Base-by-base conservation (phyloP, 257 asterid species). In the Pogostemon cablin region DNA sequence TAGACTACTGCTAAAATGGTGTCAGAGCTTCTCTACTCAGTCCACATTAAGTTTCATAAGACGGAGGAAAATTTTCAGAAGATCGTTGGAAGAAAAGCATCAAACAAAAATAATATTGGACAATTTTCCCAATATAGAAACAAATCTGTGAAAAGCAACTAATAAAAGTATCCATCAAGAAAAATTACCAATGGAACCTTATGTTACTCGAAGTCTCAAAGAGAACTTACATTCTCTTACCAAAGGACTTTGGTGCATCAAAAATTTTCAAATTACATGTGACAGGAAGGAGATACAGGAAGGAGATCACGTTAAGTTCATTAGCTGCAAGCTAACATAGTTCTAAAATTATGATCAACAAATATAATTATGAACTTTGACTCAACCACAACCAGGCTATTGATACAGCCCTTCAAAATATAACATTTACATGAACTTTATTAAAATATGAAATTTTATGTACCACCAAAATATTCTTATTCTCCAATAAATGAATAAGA, bases 121-220 rank as follows among this genome's bases (percentile, higher is more conserved):
- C 47, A 60, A 12, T 38, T 38, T 7, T 25, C 17, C 17, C 2
- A 17, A 39, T 39, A 35, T 6, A 32, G 54, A 41, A 54, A 55
- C 3, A 37, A 34, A 50, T 7, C 17, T 38, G 55, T 62, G 53
- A 2, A 40, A 48, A 72, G n/a, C 43, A 17, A 10, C 37, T 40
- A 3, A 56, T 55, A 25, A 41, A 42, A 8, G 6, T 42, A 32
- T 43, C n/a, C 43, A 39, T 34, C 42, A 38, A 38, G 37, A 59
- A 50, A 41, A 49, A 4, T 64, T 10, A 64, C 34, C 60, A 20
- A 50, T 17, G 55, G 44, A 43, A 64, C 56, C 55, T 32, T 64
- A 44, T 25, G 34, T 64, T 37, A 52, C 50, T 38, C 49, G 41
- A 39, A n/a, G n/a, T n/a, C n/a, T n/a, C n/a, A n/a, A n/a, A 48